Base-by-base conservation (phyloP, 306 rosid species). In the Pterocarpus macrocarpus region DNA sequence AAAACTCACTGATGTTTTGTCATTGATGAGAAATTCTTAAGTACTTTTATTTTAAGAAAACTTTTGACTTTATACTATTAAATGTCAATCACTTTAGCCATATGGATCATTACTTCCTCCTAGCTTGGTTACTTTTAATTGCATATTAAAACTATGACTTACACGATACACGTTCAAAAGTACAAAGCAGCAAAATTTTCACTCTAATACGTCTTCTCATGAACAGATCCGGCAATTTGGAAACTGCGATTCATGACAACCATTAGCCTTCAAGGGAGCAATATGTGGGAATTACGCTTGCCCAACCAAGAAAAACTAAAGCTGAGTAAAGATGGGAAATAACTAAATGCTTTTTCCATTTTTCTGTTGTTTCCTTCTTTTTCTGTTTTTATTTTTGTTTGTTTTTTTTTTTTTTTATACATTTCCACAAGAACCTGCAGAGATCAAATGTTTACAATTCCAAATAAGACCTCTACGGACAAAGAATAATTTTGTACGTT, bases 391-490 rank as follows among this genome's bases (percentile, higher is more conserved):
- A 1, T 75, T 17, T 44, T 35, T 70, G 9, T 69, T 22, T n/a
- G n/a, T 56, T 55, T 55, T 39, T 59, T 35, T 22, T 52, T 58
- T 58, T 85, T 73, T 85, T 53, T 75, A 84, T 80, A 81, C 83
- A 84, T 79, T 89, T 86, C 62, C 88, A 87, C 88, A 65, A 76
- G 73, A 84, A 73, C 76, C 89, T 86, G 94, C 82, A 90, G 94
- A 89, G 96, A 93, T 88, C 95, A 81, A 30, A 74, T 90, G 97
- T 87, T 86, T 85, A 91, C 97, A 91, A 85, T 95, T 80, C 71
- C 87, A 84, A 81, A 89, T 85, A 80, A 67, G 92, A 89, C 83
- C 94, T 88, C 91, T 50, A 90, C 88, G 76, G 90, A 74, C 78
- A 85, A 85, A 87, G 74, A 86, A 84, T 62, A 69, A 87, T 69